phyloP scores from a whole-genome alignment of 805 yeast genomes.

The Myxozyma udenii region DNA sequence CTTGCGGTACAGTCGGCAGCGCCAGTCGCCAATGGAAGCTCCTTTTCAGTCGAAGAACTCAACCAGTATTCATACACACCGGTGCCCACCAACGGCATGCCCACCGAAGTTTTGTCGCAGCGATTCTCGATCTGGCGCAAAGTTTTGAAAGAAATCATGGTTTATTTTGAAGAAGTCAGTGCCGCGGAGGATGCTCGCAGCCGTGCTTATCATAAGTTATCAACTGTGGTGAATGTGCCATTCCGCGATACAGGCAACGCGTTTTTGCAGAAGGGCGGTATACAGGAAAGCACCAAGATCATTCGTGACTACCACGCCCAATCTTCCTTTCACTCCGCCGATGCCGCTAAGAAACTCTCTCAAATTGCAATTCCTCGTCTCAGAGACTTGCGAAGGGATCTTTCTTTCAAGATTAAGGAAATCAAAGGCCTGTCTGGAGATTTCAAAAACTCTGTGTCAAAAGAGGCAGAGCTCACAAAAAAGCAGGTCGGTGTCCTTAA shows the following conservation, averaged over 20 bases:
- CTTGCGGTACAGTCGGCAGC: background rate
- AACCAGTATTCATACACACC: slow-evolving; percentile 24
- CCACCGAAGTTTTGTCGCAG: slow-evolving; percentile 81
- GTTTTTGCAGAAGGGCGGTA: slow-evolving; percentile 41
- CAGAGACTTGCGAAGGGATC: slow-evolving; percentile 57
- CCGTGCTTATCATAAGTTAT: slow-evolving; percentile 74
- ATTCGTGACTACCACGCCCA: slow-evolving; percentile 51
- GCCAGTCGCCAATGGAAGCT: background rate
- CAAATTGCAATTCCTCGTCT: slow-evolving; percentile 62
- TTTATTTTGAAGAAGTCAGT: slow-evolving; percentile 74
- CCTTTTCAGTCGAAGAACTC: slow-evolving; percentile 6
- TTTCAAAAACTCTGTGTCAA: slow-evolving; percentile 70
- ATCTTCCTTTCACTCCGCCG: slow-evolving; percentile 56
- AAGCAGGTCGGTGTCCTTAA: slow-evolving; percentile 36
- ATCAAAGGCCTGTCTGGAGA: slow-evolving; percentile 78
- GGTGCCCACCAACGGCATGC: slow-evolving; percentile 62
- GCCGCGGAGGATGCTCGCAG: slow-evolving; percentile 85
- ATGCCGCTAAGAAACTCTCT: slow-evolving; percentile 58
- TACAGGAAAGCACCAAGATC: slow-evolving; percentile 32
- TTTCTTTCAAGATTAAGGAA: slow-evolving; percentile 80
- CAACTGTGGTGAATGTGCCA: slow-evolving; percentile 65
- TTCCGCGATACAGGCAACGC: slow-evolving; percentile 22
- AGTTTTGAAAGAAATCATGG: slow-evolving; percentile 68
- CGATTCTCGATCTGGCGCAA: slow-evolving; percentile 85
- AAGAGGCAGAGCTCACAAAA: slow-evolving; percentile 49